These are phyloP conservation scores for Echinosophora koreensis DNA, from an alignment of 306 rosid species.

Conservation along the genomic window DNA sequence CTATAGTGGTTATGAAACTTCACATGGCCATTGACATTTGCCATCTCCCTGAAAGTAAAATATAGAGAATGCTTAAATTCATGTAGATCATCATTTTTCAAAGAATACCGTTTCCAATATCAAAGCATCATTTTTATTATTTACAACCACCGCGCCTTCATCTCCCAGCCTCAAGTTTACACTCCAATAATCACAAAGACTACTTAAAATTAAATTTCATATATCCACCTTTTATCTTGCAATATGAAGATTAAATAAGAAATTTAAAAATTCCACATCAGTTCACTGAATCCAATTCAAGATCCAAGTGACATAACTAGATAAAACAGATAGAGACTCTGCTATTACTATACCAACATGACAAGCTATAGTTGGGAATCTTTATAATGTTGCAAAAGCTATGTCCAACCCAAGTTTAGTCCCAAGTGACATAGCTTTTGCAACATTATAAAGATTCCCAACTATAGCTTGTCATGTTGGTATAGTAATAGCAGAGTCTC, in stretches of 20 bases:
- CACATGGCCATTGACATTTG: constrained; percentile 82
- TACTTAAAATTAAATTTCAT: not conserved
- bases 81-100: constrained; percentile 24
- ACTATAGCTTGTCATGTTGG: no score
- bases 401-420: constrained; percentile 7
- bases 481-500: no score
- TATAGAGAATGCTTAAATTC: constrained; percentile 25
- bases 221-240: constrained; percentile 1
- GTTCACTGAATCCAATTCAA: constrained; percentile 18
- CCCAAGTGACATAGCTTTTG: no score
- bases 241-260: constrained; percentile 28
- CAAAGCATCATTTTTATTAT: constrained; percentile 3
- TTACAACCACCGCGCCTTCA: constrained; percentile 31
- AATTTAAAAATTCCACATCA: not conserved
- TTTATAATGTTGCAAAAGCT: not conserved
- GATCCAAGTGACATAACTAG: constrained; percentile 23
- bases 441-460: no score
- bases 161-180: constrained; percentile 28
- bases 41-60: constrained; percentile 73
- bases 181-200: constrained; percentile 15
- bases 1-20: constrained; percentile 81
- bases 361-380: constrained; percentile 9
- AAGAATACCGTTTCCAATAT: constrained; percentile 25
- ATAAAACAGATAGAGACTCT: constrained; percentile 15
- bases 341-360: not conserved